phyloP scores from a whole-genome alignment of 1,139 yeast species.

The Eremothecium cymbalariae region DNA sequence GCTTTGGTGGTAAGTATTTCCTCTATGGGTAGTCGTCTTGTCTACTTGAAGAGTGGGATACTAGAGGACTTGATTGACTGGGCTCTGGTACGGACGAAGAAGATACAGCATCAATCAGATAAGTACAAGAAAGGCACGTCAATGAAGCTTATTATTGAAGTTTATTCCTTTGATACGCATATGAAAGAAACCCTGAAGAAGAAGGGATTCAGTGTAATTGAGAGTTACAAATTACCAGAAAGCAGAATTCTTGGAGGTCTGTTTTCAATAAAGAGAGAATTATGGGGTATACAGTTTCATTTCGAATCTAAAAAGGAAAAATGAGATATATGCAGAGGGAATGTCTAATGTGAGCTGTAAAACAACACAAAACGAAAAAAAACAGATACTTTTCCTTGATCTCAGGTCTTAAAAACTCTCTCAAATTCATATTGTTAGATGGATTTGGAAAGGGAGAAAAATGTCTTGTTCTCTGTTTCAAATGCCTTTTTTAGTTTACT shows the following conservation, averaged over 20 bases:
- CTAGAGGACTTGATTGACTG: constrained; percentile 53
- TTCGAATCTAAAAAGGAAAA: constrained; percentile 15
- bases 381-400: no score
- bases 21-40: constrained; percentile 57
- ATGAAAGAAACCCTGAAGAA: constrained; percentile 34
- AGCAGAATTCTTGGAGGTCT: constrained; percentile 30
- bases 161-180: constrained; percentile 45
- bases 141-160: constrained; percentile 37
- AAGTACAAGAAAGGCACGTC: constrained; percentile 20
- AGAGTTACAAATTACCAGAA: constrained; percentile 27
- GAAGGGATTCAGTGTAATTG: constrained; percentile 32
- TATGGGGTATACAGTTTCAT: constrained; percentile 42
- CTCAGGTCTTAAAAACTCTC: no score
- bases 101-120: constrained; percentile 30
- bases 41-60: constrained; percentile 54
- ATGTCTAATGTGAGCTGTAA: no score
- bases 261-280: constrained; percentile 41
- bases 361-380: no score
- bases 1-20: constrained; percentile 44
- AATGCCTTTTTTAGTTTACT: no score
- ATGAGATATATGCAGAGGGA: no score
- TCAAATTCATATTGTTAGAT: no score
- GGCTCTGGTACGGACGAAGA: constrained; percentile 46
- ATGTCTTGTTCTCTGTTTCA: no score
- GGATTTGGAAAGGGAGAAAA: no score